Evolutionary conservation across 2,329 filamentous ascomycete species (phyloP), one percentile per base, ranked within the genome.

Genomic region (Colletotrichum gloeosporioides): DNA sequence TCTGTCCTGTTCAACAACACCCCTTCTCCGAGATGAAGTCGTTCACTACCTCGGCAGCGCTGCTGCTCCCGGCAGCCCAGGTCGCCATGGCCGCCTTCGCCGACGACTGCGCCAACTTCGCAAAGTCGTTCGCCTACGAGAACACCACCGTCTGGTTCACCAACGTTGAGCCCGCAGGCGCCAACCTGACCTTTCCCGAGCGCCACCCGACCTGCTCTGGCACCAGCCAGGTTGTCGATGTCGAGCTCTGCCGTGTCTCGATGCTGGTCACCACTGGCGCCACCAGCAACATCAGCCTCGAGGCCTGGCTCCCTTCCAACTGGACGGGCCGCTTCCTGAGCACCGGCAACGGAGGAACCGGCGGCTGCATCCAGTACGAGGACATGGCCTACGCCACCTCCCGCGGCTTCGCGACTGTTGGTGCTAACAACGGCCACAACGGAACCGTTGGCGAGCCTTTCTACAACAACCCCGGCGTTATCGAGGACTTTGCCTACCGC

Each of bases 391-490:
- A 89, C 61, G 84, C 85, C 2, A 80, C 84, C 8, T 78, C 82
- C 0, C 81, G 85, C 18, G 87, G 87, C 0, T 89, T 90, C 69
- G 84, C 87, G 1, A 82, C 84, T 0, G 84, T 89, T 32, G 88
- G 87, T 3, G 85, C 88, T 3, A 89, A 90, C 73, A 88, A 88
- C 27, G 88, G 88, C 4, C 88, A 90, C 63, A 88, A 89, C 76
- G 88, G 87, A 34, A 83, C 84, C 5, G 32, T 73, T 16, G 82
- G 82, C 8, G 68, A 77, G 61, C 75, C 82, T 1, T 84, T 85
- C 62, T 81, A 85, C 69, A 75, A 85, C 36, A 85, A 86, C 25
- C 81, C 83, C 0, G 86, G 86, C 18, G 78, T 83, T 3, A 66
- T 86, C 4, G 78, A 81, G 32, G 85, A 88, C 66, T 87, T 84